Evolutionary conservation across 768 basidiomycete genomes (phyloP).

Genomic region (Termitomyces sp.): DNA sequence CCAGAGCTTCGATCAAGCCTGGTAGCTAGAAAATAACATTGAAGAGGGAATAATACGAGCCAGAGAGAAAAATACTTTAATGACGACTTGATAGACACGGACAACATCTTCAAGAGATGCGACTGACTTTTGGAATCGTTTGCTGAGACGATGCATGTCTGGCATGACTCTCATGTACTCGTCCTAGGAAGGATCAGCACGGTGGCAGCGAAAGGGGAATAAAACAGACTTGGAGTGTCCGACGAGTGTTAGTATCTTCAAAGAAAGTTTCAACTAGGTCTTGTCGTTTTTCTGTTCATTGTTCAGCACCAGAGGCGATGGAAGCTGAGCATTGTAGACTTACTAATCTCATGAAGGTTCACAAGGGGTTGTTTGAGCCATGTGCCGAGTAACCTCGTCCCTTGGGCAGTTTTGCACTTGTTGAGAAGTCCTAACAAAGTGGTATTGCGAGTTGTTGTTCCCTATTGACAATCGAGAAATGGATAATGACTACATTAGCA

Average conservation of each 20-base stretch:
- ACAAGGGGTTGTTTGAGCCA: conserved; percentile 97
- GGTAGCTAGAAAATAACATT: conserved; percentile 47
- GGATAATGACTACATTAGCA: conserved; percentile 2
- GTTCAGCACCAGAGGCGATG: not conserved
- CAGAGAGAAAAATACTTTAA: conserved; percentile 47
- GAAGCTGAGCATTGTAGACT: conserved; percentile 21
- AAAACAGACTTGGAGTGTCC: conserved; percentile 60
- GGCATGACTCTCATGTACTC: conserved; percentile 90
- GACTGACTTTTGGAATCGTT: conserved; percentile 80
- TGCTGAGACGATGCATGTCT: conserved; percentile 87
- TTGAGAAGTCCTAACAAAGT: conserved; percentile 88
- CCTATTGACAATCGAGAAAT: conserved; percentile 24
- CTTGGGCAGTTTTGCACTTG: conserved; percentile 95
- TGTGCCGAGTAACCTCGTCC: conserved; percentile 76
- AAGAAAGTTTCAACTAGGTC: conserved; percentile 83
- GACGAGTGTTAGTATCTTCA: conserved; percentile 68
- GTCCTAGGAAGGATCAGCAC: conserved; percentile 44
- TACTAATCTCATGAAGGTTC: conserved; percentile 89
- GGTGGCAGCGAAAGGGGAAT: not conserved
- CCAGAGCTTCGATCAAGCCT: conserved; percentile 63
- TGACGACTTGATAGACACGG: conserved; percentile 88
- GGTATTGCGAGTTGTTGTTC: conserved; percentile 69
- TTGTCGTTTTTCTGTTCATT: conserved; percentile 67
- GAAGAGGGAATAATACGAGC: not conserved
- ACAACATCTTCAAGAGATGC: conserved; percentile 94